Conservation (phyloP, 805 yeast species). For the Blastobotrys terrestris region DNA sequence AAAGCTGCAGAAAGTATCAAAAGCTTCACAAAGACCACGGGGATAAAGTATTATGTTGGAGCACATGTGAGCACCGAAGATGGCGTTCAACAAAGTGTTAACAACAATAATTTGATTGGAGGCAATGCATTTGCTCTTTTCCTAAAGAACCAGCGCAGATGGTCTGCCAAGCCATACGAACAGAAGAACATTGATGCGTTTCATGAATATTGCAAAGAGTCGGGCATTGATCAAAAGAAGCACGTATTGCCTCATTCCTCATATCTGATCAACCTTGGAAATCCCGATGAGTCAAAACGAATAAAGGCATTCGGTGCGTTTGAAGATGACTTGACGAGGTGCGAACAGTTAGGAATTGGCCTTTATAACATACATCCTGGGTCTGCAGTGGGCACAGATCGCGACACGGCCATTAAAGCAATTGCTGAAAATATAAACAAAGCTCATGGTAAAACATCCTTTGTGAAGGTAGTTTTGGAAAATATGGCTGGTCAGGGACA, state of each 20-base stretch:
- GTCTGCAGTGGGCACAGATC: slow-evolving; percentile 70
- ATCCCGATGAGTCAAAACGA: slow-evolving; percentile 78
- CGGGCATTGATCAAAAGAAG: slow-evolving; percentile 63
- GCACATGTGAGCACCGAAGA: slow-evolving; percentile 87
- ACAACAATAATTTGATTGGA: slow-evolving; percentile 49
- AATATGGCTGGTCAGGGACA: slow-evolving; percentile 98
- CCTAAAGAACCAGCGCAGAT: slow-evolving; percentile 80
- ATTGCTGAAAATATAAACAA: slow-evolving; percentile 75
- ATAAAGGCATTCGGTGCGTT: slow-evolving; percentile 70
- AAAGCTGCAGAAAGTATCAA: not conserved
- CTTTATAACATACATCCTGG: slow-evolving; percentile 87
- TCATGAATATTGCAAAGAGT: slow-evolving; percentile 51
- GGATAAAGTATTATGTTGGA: slow-evolving; percentile 44
- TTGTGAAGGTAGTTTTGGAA: slow-evolving; percentile 85
- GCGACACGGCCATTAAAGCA: slow-evolving; percentile 53
- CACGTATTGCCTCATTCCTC: slow-evolving; percentile 94
- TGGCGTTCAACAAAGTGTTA: slow-evolving; percentile 55
- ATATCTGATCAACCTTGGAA: slow-evolving; percentile 86
- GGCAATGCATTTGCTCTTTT: slow-evolving; percentile 88
- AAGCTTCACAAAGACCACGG: not conserved
- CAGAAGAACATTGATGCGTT: slow-evolving; percentile 64
- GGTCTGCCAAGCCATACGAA: slow-evolving; percentile 78
- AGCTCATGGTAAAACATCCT: slow-evolving; percentile 66
- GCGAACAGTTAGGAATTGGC: slow-evolving; percentile 81
- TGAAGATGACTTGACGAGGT: slow-evolving; percentile 78